phyloP scores from a whole-genome alignment of 345 rosid species.

The Salix viminalis region DNA sequence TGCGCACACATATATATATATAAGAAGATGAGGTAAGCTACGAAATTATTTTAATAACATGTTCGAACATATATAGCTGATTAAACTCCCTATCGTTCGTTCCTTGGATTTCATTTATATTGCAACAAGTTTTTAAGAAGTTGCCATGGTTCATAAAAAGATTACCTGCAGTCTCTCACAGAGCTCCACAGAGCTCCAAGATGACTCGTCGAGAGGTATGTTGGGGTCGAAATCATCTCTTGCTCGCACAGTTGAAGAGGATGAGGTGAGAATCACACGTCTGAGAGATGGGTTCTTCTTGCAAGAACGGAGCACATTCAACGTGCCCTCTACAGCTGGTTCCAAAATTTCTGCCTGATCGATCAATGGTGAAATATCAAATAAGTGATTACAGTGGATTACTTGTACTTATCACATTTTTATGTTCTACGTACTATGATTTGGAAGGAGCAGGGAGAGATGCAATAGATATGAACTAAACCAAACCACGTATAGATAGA shows the following conservation, averaged over 20 bases:
- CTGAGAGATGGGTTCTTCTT: constrained; percentile 52
- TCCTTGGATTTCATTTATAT: too few relatives aligned
- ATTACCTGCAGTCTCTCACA: constrained; percentile 68
- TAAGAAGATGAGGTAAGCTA: too few relatives aligned
- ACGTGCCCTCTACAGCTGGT: constrained; percentile 77
- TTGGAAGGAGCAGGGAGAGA: neutral
- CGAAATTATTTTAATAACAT: too few relatives aligned
- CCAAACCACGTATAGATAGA: neutral
- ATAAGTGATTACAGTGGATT: too few relatives aligned
- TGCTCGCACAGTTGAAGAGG: constrained; percentile 71
- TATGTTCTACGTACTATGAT: too few relatives aligned
- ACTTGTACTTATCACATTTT: too few relatives aligned
- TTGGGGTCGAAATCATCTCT: constrained; percentile 63
- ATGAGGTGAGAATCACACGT: constrained; percentile 83
- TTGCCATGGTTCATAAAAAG: too few relatives aligned
- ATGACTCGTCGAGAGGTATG: constrained; percentile 71
- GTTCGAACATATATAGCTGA: too few relatives aligned
- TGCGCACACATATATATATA: rapidly evolving
- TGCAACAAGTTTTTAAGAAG: too few relatives aligned
- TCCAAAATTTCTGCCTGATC: constrained; percentile 65
- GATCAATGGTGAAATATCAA: too few relatives aligned
- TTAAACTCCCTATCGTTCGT: too few relatives aligned
- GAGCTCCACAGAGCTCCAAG: constrained; percentile 76
- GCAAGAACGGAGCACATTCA: constrained; percentile 83
- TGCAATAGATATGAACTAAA: neutral